phyloP scores from a whole-genome alignment of 108 stramenopile genomes.

The Pseudonitzschia multiseries region DNA sequence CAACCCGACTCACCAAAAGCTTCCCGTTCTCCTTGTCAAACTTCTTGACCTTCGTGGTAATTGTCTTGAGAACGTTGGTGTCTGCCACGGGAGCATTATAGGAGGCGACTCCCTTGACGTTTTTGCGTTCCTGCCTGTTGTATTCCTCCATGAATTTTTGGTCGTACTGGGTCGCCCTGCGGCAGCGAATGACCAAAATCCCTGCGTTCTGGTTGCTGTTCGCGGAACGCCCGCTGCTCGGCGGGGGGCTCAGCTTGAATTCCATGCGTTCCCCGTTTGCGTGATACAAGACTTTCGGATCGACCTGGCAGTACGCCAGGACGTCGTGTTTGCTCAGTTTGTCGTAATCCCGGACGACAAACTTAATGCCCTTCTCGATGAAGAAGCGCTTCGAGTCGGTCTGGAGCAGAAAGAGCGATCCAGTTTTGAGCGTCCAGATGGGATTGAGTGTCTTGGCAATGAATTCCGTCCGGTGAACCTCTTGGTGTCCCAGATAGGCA shows the following conservation, averaged over 20 bases:
- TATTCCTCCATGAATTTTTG: constrained; percentile 66
- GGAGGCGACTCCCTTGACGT: constrained; percentile 26
- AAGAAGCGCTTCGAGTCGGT: constrained; percentile 58
- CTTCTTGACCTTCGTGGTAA: constrained; percentile 43
- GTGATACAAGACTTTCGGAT: constrained; percentile 49
- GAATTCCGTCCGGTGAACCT: constrained; percentile 60
- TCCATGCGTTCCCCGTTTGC: constrained; percentile 64
- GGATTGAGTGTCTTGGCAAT: constrained; percentile 59
- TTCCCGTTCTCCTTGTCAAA: constrained; percentile 22
- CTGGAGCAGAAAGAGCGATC: constrained; percentile 63
- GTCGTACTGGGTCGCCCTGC: constrained; percentile 69
- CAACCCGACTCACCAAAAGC: constrained; percentile 19
- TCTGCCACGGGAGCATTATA: constrained; percentile 19
- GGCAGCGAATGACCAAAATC: constrained; percentile 60
- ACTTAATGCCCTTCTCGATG: constrained; percentile 60
- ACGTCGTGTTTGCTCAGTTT: constrained; percentile 46
- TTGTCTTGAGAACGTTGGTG: constrained; percentile 36
- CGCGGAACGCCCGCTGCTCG: background rate
- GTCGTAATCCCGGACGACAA: constrained; percentile 75
- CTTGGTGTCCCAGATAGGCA: constrained; percentile 43
- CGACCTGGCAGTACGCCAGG: constrained; percentile 51
- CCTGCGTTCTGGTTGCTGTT: background rate
- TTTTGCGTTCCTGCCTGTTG: constrained; percentile 10
- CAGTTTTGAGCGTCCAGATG: constrained; percentile 70
- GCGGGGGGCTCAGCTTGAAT: constrained; percentile 34